A percentile compares a stretch with the other conserved stretches of the same genome.
These are phyloP conservation scores for Pedinophyceae sp. DNA, from an alignment of 139 green algal species.

Conservation along the genomic window DNA sequence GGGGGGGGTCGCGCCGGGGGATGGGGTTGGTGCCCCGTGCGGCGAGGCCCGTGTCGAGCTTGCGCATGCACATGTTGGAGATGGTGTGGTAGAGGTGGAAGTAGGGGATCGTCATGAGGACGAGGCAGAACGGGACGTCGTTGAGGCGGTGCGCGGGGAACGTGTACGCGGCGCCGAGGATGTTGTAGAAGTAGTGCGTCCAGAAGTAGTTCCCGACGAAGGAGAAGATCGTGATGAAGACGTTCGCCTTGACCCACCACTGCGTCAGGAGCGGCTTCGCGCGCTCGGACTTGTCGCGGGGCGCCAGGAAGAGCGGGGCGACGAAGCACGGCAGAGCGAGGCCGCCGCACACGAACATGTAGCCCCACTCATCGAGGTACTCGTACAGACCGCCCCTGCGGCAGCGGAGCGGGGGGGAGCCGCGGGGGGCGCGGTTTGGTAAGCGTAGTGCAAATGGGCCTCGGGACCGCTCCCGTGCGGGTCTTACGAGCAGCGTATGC, in stretches of 20 bases:
- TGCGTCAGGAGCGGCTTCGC: slow-evolving; percentile 50
- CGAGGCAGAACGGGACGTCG: slow-evolving; percentile 80
- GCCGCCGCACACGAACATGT: slow-evolving; percentile 63
- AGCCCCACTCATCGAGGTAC: slow-evolving; percentile 47
- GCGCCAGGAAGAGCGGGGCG: slow-evolving; percentile 45
- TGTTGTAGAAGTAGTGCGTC: slow-evolving; percentile 97
- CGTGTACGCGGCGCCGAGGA: slow-evolving; percentile 84
- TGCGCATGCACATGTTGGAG: slow-evolving; percentile 71
- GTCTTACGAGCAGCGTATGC: background rate
- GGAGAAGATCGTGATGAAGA: slow-evolving; percentile 91
- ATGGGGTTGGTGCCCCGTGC: background rate
- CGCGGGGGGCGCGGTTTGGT: background rate
- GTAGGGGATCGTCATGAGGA: slow-evolving; percentile 97
- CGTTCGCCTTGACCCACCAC: slow-evolving; percentile 91
- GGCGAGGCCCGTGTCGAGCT: slow-evolving; percentile 13
- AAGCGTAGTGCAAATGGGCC: background rate
- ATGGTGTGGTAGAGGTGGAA: slow-evolving; percentile 96
- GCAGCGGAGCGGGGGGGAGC: background rate
- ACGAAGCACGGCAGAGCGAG: slow-evolving; percentile 53
- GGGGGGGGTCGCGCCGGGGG: too few relatives aligned
- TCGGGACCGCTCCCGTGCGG: background rate
- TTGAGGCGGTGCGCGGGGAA: slow-evolving; percentile 70
- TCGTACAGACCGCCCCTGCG: slow-evolving; percentile 11
- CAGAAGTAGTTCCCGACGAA: slow-evolving; percentile 99
- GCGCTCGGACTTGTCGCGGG: slow-evolving; percentile 35